Evolutionary conservation across 2,329 filamentous ascomycete species (phyloP).

Genomic region (Pochonia chlamydosporia): DNA sequence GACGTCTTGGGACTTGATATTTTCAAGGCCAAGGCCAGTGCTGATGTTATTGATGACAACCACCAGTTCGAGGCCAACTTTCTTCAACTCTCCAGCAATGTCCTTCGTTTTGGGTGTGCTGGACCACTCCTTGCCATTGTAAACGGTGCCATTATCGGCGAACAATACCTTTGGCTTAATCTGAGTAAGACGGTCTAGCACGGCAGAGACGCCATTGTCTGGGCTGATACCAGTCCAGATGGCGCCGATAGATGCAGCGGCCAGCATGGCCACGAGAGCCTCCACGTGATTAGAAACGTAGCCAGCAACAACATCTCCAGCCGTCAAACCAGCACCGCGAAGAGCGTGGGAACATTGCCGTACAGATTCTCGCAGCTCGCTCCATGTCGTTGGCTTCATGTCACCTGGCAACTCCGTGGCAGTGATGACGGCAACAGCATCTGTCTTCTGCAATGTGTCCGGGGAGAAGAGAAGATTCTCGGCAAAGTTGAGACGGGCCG

Average conservation of each 20-base stretch:
- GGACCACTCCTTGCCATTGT: conserved; percentile 88
- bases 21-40: conserved; percentile 35
- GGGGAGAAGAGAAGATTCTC: conserved; percentile 87
- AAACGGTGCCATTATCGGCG: conserved; percentile 80
- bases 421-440: conserved; percentile 67
- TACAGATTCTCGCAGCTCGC: conserved; percentile 71
- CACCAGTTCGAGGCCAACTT: conserved; percentile 58
- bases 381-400: conserved; percentile 60
- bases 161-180: conserved; percentile 80
- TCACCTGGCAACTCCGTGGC: conserved; percentile 68
- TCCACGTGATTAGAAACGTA: conserved; percentile 89
- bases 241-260: conserved; percentile 73
- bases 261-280: conserved; percentile 82
- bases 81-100: conserved; percentile 59
- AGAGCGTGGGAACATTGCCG: conserved; percentile 67
- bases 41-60: conserved; percentile 67
- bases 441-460: conserved; percentile 37
- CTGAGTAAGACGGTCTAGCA: conserved; percentile 80
- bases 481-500: conserved; percentile 80
- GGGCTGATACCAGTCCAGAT: conserved; percentile 93
- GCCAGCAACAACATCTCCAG: conserved; percentile 54
- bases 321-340: conserved; percentile 54
- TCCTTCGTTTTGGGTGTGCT: conserved; percentile 73
- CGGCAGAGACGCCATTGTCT: conserved; percentile 85
- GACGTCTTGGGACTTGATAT: conserved; percentile 33